phyloP scores from a whole-genome alignment of 2,329 filamentous ascomycete species.

The Exophiala aquamarina region DNA sequence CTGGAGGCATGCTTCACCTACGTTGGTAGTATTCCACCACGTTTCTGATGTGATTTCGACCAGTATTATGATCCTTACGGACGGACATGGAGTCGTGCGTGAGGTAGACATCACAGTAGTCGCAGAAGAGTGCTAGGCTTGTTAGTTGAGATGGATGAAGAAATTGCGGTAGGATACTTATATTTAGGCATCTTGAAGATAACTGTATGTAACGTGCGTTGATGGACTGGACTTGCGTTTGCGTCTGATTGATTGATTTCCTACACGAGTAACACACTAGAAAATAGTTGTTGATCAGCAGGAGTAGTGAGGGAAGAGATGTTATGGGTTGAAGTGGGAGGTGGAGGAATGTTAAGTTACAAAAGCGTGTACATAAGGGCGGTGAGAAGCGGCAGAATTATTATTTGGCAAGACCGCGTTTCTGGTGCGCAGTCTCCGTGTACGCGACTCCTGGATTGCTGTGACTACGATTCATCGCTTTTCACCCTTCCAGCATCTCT shows the following conservation, averaged over 20 bases:
- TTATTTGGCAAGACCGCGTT: neutral
- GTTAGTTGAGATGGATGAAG: slow-evolving; percentile 35
- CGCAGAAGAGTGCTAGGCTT: slow-evolving; percentile 68
- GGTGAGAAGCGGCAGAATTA: slow-evolving; percentile 21
- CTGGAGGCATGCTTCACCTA: slow-evolving; percentile 43
- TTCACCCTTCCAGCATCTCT: no score
- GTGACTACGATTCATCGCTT: no score
- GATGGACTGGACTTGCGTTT: neutral
- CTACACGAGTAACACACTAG: no score
- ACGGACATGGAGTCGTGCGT: slow-evolving; percentile 99
- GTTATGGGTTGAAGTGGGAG: no score
- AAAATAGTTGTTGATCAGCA: no score
- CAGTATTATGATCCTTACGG: slow-evolving; percentile 96
- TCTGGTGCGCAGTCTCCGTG: slow-evolving; percentile 23
- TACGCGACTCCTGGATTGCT: slow-evolving; percentile 32
- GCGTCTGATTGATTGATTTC: no score
- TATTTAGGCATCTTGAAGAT: slow-evolving; percentile 77
- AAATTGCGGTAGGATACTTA: slow-evolving; percentile 51
- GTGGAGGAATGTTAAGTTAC: no score
- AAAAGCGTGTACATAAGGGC: no score
- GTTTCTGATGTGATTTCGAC: slow-evolving; percentile 94
- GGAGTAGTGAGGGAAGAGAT: no score
- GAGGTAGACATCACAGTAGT: slow-evolving; percentile 99
- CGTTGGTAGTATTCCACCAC: slow-evolving; percentile 98
- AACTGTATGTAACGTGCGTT: no score